Evolutionary conservation across 1,284 basidiomycete genomes (phyloP), one percentile per base, ranked within the genome.

Genomic region (Rhodotorula sp.): DNA sequence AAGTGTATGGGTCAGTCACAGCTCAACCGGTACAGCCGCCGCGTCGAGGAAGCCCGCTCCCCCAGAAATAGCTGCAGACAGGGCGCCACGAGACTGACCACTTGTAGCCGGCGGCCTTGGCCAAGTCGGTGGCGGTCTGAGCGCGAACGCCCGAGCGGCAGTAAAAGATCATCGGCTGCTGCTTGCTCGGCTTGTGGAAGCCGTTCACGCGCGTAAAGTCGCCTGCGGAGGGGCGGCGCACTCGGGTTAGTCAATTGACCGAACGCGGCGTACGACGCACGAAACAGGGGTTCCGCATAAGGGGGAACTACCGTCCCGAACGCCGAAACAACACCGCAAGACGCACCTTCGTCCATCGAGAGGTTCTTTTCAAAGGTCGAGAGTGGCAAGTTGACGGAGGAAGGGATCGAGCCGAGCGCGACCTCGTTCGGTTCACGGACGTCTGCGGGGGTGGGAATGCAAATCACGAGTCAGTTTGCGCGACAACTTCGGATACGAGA

Each of bases 361-460:
- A 99, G 81, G 10, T 92, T 88, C 58, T 85, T 86, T 54, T 87
- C 82, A 64, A 99, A 86, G 29, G 86, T 85, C 6, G 91, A 91
- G 30, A 99, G 86, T 10, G 96, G 95, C 20, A 99, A 83, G 80
- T 95, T 95, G 77, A 99, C 93, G 8, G 95, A 87, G 18, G 92
- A 94, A 6, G 96, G 96, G 78, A 99, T 97, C 79, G 91, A 91
- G 42, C 96, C 95, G 80, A 95, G 91, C 4, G 90, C 86, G 48
- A 95, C 91, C 81, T 99, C 96, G 75, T 93, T 88, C 6, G 90
- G 90, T 81, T 99, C 96, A 45, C 96, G 89, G 12, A 99, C 95
- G 80, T 99, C 82, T 79, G 80, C n/a, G 8, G 7, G 2, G 15
- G 0, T 2, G 6, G 33, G 73, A 64, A 74, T 66, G n/a, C 7